Base-by-base conservation (phyloP, 108 stramenopile species). In the Skeletonema grethae region DNA sequence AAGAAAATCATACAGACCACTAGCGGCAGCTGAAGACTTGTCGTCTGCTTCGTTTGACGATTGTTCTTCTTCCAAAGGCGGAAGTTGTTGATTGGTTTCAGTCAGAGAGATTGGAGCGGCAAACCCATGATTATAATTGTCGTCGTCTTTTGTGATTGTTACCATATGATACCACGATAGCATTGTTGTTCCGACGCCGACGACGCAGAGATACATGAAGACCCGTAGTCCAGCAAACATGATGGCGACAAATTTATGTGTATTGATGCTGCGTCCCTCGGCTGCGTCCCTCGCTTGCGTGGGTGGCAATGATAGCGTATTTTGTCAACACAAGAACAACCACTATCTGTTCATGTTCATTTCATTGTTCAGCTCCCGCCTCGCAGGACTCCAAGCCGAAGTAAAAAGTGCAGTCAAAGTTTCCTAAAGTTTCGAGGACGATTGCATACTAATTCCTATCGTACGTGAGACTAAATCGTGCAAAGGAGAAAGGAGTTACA, bases 121-220 rank as follows among this genome's bases (percentile, higher is more conserved):
- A 53, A 32, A 63, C 16, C 43, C 48, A 45, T 57, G 34, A 28
- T 32, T 22, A 18, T 35, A 2, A 3, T 22, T 25, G 12, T 34
- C 32, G 7, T 34, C 7, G 5, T 34, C 32, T 4, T 31, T 48
- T 28, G 20, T 32, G 65, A 38, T 43, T 34, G 65, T 38, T 16
- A 32, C 65, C 18, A 50, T 10, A 18, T 66, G 60, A 31, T 62
- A 65, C 50, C 64, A 72, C 15, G 77, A 64, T n/a, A 79, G 9
- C 25, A 72, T 57, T 25, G 67, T 71, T 35, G 67, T 72, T 48
- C 71, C 71, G 8, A 68, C 38, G 62, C 55, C 72, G 48, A 79
- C 55, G 46, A 18, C 28, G 59, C 71, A 34, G 46, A 70, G 35
- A 60, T 63, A 66, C 45, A 62, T 28, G 22, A 53, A 53, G 7